Evolutionary conservation across 1,139 yeast species (phyloP).

Genomic region (Saccharomyces hybrid): DNA sequence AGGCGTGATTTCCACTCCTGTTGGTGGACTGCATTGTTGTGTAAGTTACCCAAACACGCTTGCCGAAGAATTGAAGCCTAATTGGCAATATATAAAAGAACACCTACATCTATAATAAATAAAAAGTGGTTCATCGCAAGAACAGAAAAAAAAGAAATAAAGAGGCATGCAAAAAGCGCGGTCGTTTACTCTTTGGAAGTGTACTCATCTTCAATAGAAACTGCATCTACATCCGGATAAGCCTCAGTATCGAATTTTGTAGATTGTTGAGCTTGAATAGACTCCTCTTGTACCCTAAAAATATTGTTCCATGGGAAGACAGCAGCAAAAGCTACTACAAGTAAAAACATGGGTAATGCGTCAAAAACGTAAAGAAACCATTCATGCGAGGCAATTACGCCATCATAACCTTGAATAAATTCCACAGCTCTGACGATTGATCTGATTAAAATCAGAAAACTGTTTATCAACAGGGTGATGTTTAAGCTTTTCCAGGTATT

Average conservation of each 20-base stretch:
- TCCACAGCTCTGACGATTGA: slow-evolving; percentile 39
- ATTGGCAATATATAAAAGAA: slow-evolving; percentile 1
- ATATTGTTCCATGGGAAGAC: slow-evolving; percentile 11
- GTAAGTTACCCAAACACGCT: slow-evolving; percentile 20
- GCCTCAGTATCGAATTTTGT: background rate
- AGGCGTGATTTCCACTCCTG: slow-evolving; percentile 19
- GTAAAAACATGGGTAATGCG: slow-evolving; percentile 27
- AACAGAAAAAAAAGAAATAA: background rate
- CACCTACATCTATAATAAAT: background rate
- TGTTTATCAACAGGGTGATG: slow-evolving; percentile 24
- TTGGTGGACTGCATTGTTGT: slow-evolving; percentile 23
- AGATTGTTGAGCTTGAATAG: slow-evolving; percentile 10
- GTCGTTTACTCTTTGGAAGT: background rate
- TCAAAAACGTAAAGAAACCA: slow-evolving; percentile 36
- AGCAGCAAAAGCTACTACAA: background rate
- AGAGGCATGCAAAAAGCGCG: background rate
- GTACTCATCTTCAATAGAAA: background rate
- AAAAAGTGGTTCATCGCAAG: background rate
- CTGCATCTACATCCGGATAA: background rate
- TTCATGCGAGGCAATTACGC: slow-evolving; percentile 35
- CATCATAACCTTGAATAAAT: slow-evolving; percentile 35
- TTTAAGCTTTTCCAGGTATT: slow-evolving; percentile 21
- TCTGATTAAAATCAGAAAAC: slow-evolving; percentile 36
- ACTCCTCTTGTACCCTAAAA: slow-evolving; percentile 15
- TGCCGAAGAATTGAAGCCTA: slow-evolving; percentile 6